phyloP scores from a whole-genome alignment of 1,284 basidiomycete genomes.

The Kwoniella shivajii region DNA sequence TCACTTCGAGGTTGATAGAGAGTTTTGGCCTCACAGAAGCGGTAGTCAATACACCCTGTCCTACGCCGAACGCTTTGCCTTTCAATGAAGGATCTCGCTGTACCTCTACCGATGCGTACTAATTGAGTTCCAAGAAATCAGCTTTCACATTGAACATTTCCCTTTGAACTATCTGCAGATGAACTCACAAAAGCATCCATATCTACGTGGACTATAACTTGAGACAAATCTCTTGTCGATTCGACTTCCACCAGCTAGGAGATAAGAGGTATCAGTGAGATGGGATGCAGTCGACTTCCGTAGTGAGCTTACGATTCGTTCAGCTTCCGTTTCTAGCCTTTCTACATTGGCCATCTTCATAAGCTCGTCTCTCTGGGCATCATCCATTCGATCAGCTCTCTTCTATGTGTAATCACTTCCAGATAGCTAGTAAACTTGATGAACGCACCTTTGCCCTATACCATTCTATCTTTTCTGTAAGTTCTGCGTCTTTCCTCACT shows the following conservation, averaged over 20 bases:
- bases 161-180: neutral
- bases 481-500: conserved; percentile 49
- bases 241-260: conserved; percentile 80
- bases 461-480: conserved; percentile 51
- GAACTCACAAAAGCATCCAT: conserved; percentile 51
- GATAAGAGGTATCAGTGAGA: neutral
- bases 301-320: conserved; percentile 43
- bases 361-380: conserved; percentile 46
- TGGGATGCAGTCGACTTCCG: neutral
- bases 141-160: neutral
- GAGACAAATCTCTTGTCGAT: conserved; percentile 72
- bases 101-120: conserved; percentile 60
- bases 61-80: conserved; percentile 84
- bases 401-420: neutral
- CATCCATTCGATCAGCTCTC: conserved; percentile 7
- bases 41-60: conserved; percentile 74
- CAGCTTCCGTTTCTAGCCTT: conserved; percentile 45
- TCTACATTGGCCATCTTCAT: conserved; percentile 34
- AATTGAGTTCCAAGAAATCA: neutral
- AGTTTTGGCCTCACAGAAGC: conserved; percentile 63
- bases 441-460: conserved; percentile 44
- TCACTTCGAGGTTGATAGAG: neutral
- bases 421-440: neutral
- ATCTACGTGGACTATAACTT: conserved; percentile 63
- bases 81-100: conserved; percentile 74